Evolutionary conservation across 768 basidiomycete species (phyloP).

Genomic region (Termitomyces sp.): DNA sequence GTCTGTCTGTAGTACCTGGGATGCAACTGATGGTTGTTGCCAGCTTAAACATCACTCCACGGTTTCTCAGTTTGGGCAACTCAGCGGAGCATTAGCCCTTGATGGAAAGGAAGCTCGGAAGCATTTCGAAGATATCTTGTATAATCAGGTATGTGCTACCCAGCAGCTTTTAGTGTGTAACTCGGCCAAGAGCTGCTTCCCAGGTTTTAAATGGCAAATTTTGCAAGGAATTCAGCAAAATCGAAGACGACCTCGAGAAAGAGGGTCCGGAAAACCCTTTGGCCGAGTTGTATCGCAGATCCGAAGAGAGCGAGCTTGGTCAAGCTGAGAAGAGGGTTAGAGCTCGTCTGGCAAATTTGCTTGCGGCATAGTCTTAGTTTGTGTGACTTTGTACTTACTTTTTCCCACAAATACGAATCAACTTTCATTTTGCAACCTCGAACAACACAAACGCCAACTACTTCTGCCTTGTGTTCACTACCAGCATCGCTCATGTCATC

Average conservation of each 20-base stretch:
- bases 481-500: slow-evolving; percentile 33
- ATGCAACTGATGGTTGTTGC: neutral
- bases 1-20: slow-evolving; percentile 4
- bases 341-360: slow-evolving; percentile 36
- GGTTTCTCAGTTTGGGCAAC: slow-evolving; percentile 59
- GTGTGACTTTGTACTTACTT: slow-evolving; percentile 10
- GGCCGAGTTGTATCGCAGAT: slow-evolving; percentile 44
- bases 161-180: neutral
- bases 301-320: slow-evolving; percentile 46
- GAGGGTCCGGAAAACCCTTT: slow-evolving; percentile 51
- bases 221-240: slow-evolving; percentile 45
- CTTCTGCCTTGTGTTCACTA: neutral
- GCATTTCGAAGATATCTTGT: slow-evolving; percentile 54
- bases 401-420: slow-evolving; percentile 9
- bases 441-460: neutral
- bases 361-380: slow-evolving; percentile 14
- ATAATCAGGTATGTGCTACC: slow-evolving; percentile 40
- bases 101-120: slow-evolving; percentile 43
- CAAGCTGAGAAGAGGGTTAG: slow-evolving; percentile 59
- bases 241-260: slow-evolving; percentile 53
- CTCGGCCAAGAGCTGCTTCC: neutral
- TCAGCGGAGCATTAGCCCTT: slow-evolving; percentile 50
- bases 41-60: slow-evolving; percentile 58
- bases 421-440: slow-evolving; percentile 9
- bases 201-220: slow-evolving; percentile 60